Percentiles rank a stretch among this genome's conserved stretches.
Conservation (phyloP, 352 stramenopile species). For the Achlya hypogyna region DNA sequence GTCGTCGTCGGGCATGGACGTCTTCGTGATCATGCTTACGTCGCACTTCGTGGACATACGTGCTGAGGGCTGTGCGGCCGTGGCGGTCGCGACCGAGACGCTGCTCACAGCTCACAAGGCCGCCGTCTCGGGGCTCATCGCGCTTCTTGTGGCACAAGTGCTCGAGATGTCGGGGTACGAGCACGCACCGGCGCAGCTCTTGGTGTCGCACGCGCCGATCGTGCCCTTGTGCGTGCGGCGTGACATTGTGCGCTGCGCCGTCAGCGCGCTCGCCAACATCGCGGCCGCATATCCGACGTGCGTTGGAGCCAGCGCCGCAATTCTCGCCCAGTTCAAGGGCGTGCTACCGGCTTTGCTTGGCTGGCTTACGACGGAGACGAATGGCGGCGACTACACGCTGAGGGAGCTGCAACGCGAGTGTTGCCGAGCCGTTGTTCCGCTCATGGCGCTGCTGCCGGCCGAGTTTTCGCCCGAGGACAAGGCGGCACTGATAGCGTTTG, state of each 20-base stretch:
- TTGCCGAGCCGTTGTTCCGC: conserved; percentile 33
- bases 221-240: conserved; percentile 31
- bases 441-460: neutral
- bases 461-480: neutral
- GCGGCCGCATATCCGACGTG: conserved; percentile 43
- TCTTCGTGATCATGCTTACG: conserved; percentile 81
- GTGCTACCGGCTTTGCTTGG: conserved; percentile 36
- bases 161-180: conserved; percentile 14
- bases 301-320: conserved; percentile 31
- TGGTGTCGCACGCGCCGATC: neutral
- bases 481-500: neutral
- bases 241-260: conserved; percentile 56
- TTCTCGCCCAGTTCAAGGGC: conserved; percentile 40
- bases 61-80: conserved; percentile 58
- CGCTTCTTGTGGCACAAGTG: conserved; percentile 35
- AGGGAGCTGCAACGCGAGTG: conserved; percentile 60
- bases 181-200: neutral
- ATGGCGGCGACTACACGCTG: conserved; percentile 43
- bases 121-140: conserved; percentile 42
- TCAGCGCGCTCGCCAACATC: conserved; percentile 61
- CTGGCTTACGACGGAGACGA: conserved; percentile 37
- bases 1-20: conserved; percentile 54
- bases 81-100: conserved; percentile 64
- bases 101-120: conserved; percentile 51
- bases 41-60: conserved; percentile 61